phyloP scores from a whole-genome alignment of 1,284 basidiomycete genomes.

The Polyporus tsugae region DNA sequence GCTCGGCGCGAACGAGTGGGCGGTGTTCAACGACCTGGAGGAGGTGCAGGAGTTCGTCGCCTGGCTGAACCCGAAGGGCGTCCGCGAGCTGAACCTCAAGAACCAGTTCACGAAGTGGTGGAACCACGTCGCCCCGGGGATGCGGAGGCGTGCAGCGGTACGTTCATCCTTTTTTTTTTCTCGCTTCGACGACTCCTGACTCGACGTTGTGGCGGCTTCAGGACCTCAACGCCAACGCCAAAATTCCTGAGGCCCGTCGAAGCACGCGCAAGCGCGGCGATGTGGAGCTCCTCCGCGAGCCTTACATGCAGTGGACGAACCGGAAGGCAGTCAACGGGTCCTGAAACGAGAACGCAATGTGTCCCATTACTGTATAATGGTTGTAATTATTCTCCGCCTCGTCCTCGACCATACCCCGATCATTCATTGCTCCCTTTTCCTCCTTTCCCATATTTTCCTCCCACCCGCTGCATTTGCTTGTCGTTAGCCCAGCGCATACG shows the following conservation, averaged over 20 bases:
- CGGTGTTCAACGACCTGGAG: conserved; percentile 85
- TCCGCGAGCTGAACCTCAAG: conserved; percentile 87
- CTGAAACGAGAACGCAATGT: conserved; percentile 24
- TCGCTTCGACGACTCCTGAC: conserved; percentile 3
- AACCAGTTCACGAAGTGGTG: conserved; percentile 86
- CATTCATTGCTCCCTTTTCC: background rate
- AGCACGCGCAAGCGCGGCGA: conserved; percentile 73
- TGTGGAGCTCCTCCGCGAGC: conserved; percentile 73
- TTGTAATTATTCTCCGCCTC: background rate
- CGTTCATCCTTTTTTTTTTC: conserved; percentile 41
- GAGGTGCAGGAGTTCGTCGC: conserved; percentile 87
- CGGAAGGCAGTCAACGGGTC: conserved; percentile 62
- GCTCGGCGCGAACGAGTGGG: conserved; percentile 87
- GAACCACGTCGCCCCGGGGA: conserved; percentile 84
- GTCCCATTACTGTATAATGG: conserved; percentile 9
- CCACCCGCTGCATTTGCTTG: background rate
- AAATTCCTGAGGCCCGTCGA: conserved; percentile 78
- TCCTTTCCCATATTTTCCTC: background rate
- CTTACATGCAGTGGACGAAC: conserved; percentile 87
- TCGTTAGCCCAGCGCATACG: background rate
- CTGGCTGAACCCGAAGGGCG: conserved; percentile 94
- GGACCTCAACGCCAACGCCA: conserved; percentile 74
- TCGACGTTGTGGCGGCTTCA: conserved; percentile 39
- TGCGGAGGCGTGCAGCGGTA: conserved; percentile 78
- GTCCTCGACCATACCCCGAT: background rate